Evolutionary conservation across 805 yeast genomes (phyloP).

Genomic region (Starmerella cellae): DNA sequence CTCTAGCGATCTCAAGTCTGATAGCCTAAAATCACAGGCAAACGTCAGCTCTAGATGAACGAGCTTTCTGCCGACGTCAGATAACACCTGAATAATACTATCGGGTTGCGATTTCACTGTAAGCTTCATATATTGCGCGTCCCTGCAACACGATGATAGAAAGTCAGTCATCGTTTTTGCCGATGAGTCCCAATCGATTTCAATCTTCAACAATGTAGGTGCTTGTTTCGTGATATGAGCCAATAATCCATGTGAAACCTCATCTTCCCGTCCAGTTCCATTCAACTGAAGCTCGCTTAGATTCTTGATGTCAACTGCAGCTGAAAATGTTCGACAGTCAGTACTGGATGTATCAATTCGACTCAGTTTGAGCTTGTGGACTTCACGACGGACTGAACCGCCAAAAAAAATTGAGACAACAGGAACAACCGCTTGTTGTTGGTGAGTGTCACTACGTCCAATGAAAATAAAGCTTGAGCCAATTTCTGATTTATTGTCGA

Average conservation of each 20-base stretch:
- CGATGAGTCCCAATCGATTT: constrained; percentile 18
- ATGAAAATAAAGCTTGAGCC: constrained; percentile 25
- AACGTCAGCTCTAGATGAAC: constrained; percentile 8
- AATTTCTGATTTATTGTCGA: constrained; percentile 18
- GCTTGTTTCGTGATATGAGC: constrained; percentile 1
- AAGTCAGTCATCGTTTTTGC: constrained; percentile 1
- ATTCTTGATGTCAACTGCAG: constrained; percentile 9
- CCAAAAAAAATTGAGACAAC: constrained; percentile 11
- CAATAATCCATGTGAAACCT: constrained; percentile 10
- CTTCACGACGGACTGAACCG: neutral
- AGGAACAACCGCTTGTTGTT: constrained; percentile 6
- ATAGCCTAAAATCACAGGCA: constrained; percentile 8
- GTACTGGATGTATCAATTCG: constrained; percentile 10
- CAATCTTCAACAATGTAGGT: constrained; percentile 9
- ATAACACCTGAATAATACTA: neutral
- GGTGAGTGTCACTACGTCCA: constrained; percentile 17
- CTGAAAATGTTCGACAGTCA: constrained; percentile 5
- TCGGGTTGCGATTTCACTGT: constrained; percentile 10
- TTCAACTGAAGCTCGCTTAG: constrained; percentile 12
- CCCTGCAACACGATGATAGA: constrained; percentile 6
- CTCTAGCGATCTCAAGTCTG: constrained; percentile 12
- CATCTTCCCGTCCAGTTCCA: constrained; percentile 13
- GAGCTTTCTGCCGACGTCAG: constrained; percentile 6
- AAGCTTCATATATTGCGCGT: constrained; percentile 10
- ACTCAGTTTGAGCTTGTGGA: constrained; percentile 10